phyloP scores from a whole-genome alignment of 306 rosid genomes.

The Dryas alaskensis region DNA sequence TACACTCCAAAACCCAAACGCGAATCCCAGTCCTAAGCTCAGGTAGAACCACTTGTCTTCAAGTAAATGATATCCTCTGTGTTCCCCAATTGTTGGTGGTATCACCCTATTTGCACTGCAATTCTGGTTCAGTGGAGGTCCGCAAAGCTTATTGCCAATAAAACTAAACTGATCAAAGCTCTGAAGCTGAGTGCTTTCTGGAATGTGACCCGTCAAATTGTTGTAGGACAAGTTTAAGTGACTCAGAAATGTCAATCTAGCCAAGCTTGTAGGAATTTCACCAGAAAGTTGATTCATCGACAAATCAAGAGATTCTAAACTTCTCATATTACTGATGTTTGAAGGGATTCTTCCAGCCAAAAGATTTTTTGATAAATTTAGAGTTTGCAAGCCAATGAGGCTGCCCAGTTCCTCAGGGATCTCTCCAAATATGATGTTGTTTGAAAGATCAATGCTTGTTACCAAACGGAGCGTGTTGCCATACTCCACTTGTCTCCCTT shows the following conservation, averaged over 20 bases:
- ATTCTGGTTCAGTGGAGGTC: not conserved
- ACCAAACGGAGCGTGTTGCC: not conserved
- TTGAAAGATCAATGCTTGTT: not conserved
- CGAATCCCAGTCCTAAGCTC: slow-evolving; percentile 12
- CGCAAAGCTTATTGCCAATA: not conserved
- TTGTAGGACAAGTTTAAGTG: slow-evolving; percentile 11
- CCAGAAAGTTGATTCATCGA: slow-evolving; percentile 14
- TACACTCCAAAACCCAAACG: slow-evolving; percentile 2
- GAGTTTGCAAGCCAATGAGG: not conserved
- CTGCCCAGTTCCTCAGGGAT: not conserved
- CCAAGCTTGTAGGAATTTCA: slow-evolving; percentile 6
- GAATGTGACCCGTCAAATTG: not conserved
- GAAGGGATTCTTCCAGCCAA: not conserved
- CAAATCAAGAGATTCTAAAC: slow-evolving; percentile 10
- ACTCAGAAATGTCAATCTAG: not conserved
- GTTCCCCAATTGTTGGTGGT: not conserved
- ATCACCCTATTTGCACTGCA: not conserved
- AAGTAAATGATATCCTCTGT: slow-evolving; percentile 14
- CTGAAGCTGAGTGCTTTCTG: slow-evolving; percentile 8
- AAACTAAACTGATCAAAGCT: not conserved
- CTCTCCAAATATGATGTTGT: not conserved
- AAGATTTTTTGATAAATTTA: not conserved
- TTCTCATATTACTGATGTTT: not conserved
- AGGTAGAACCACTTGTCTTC: not conserved
- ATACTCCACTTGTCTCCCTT: not conserved